Base-by-base conservation (phyloP, 306 rosid genomes). In the Lagenaria siceraria region DNA sequence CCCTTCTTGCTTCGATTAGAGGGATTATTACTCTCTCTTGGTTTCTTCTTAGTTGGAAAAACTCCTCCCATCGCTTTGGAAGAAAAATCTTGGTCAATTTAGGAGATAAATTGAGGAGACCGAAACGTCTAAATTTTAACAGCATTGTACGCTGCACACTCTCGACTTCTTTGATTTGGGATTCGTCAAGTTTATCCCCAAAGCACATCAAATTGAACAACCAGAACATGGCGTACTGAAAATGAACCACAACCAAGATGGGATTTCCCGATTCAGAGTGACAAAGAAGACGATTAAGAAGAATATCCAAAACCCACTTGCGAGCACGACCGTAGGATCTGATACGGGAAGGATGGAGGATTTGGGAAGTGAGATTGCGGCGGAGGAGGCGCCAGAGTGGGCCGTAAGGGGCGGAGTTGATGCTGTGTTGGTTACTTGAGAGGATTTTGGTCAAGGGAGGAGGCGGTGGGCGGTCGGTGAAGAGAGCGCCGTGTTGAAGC, bases 91-190 rank as follows among this genome's bases (percentile, higher is more conserved):
- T 88, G 15, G 82, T 51, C 75, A 88, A 78, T 7, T 63, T 8
- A 15, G 92, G 92, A 13, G 54, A 40, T 2, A 88, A 84, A 64
- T 88, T 88, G 19, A 88, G 35, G 65, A 86, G 85, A 56, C 84
- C 84, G 27, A 84, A 88, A 19, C 82, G 83, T 29, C 82, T 82
- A 78, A 84, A 82, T 70, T 82, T 86, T 63, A 81, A 54, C 17
- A 84, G 9, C 12, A 84, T 27, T 55, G 55, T 9, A 22, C 80
- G 81, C 19, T 82, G 86, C 2, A 68, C 88, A 19, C 29, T 58
- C 73, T 84, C 81, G 51, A 86, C 79, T 70, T 70, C 36, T 40
- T 14, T 56, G 9, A 88, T 19, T 0, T 53, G 81, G 18, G 18
- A 3, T 24, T 55, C 43, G 27, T 76, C 54, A 17, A 76, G 69